Percentiles rank a stretch among this genome's conserved stretches.
Evolutionary conservation across 2,329 filamentous ascomycete species (phyloP).

Genomic region (Microcyclosporella mali): DNA sequence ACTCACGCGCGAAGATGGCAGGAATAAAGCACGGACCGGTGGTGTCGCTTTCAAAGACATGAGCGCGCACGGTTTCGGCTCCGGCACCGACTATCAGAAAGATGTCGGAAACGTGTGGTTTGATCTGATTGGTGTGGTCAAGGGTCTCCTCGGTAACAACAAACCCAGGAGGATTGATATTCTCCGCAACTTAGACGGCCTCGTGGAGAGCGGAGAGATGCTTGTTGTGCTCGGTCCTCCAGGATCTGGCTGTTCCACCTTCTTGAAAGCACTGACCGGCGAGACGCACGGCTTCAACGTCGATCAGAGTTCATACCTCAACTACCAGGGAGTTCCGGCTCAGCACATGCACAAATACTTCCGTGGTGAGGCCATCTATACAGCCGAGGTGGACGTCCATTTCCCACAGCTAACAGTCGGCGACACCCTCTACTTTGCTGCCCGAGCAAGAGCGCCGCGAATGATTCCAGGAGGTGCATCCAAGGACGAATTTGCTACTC

Average conservation of each 20-base stretch:
- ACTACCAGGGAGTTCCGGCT: constrained; percentile 71
- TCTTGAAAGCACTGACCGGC: constrained; percentile 77
- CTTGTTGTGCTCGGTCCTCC: constrained; percentile 68
- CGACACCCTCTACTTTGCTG: constrained; percentile 73
- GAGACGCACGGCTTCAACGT: constrained; percentile 75
- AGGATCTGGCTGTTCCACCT: constrained; percentile 67
- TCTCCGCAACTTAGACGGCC: constrained; percentile 59
- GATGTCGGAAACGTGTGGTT: constrained; percentile 45
- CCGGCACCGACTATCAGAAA: constrained; percentile 47
- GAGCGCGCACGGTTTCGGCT: constrained; percentile 45
- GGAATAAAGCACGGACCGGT: constrained; percentile 38
- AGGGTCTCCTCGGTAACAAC: constrained; percentile 28
- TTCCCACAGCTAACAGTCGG: constrained; percentile 72
- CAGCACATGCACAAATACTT: constrained; percentile 72
- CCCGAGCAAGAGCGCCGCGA: constrained; percentile 60
- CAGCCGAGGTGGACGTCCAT: constrained; percentile 75
- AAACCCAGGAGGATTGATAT: constrained; percentile 49
- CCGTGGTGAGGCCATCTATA: constrained; percentile 81
- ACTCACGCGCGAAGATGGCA: constrained; percentile 38
- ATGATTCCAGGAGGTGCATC: constrained; percentile 54
- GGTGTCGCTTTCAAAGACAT: constrained; percentile 43
- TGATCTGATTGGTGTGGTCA: constrained; percentile 35
- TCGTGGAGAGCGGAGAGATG: constrained; percentile 68
- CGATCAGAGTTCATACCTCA: constrained; percentile 64
- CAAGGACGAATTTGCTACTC: constrained; percentile 51